Evolutionary conservation across 2,329 filamentous ascomycete genomes (phyloP), one percentile per base, ranked within the genome.

Genomic region (Scopulariopsis brevicaulis): DNA sequence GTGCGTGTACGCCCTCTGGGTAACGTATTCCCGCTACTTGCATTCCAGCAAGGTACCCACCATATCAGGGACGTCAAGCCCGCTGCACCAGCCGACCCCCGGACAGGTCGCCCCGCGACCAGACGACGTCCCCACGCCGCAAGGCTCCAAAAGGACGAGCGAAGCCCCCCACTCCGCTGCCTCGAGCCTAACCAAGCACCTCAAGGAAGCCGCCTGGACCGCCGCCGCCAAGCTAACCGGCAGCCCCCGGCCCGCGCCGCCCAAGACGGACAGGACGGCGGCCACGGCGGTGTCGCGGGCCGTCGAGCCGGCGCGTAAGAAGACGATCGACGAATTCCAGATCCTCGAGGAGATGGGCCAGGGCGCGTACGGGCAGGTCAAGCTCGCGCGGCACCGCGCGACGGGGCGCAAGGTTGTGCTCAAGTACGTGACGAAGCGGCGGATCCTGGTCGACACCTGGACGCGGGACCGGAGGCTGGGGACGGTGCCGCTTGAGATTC

Each of bases 321-420:
- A 94, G 71, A 85, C 83, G 0, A 97, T 99, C 62, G 79, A 87
- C 57, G 91, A 96, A 68, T 99, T 96, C 69, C 80, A 86, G 50
- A 93, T 99, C 60, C 77, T 99, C 14, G 94, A 99, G 72, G 94
- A 99, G 60, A 97, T 99, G 93, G 94, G 94, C 4, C 91, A 96
- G 73, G 94, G 94, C 48, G 94, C 94, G 1, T 99, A 99, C 68
- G 94, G 94, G 1, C 93, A 99, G 72, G 94, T 99, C 59, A 99
- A 99, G 70, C 80, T 99, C 54, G 93, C 89, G 56, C 84, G 92
- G 34, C 88, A 94, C 74, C 95, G 92, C 73, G 84, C 85, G 65
- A 83, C 81, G 56, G 83, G 82, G 56, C 88, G 86, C 69, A 96
- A 95, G 71, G 88, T 95, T 62, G 93, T 99, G 22, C 81, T 99